Evolutionary conservation across 805 yeast genomes (phyloP), one percentile per base, ranked within the genome.

Genomic region (Schizosaccharomyces osmophilus): DNA sequence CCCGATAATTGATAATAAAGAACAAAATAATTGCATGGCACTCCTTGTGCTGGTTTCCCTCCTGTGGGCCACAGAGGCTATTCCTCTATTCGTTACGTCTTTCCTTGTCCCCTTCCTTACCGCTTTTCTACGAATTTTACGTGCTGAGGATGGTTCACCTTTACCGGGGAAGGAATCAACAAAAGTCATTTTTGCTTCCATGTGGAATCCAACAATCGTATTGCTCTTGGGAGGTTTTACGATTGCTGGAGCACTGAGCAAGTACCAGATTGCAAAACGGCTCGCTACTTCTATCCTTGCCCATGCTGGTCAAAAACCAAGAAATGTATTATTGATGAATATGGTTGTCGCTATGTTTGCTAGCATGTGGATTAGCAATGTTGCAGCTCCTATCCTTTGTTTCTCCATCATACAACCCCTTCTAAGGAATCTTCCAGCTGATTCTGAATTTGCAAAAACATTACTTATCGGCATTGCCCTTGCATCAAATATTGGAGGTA

Each of bases 201-300:
- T 90, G 97, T 90, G 97, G 97, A 82, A 89, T 6, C 87, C 96
- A 1, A 94, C 88, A 17, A 87, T 93, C 64, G 82, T 89, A 85
- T 74, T 90, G 48, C 74, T 90, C 61, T 73, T 90, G 11, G 97
- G 97, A 65, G 98, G 98, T 0, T 90, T 90, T 72, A 84, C 97
- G 0, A 74, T 90, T 62, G 97, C 98, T 13, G 96, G 95, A 17
- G 96, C 95, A 0, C 75, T 90, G 62, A 87, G 95, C 59, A 90
- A 89, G 72, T 87, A 85, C 73, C 84, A 87, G 68, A 80, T 90
- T 63, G 97, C 96, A 61, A 87, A 85, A 69, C 78, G 84, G 29
- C 75, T 89, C 36, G 88, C 96, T 4, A 86, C 95, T 0, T 80
- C 80, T 71, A 82, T 90, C 63, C 74, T 93, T 62, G 80, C 88